A percentile compares a stretch with the other conserved stretches of the same genome.
These are phyloP conservation scores for Alternaria metachromatica DNA, from an alignment of 2,329 filamentous ascomycete species.

Conservation along the genomic window DNA sequence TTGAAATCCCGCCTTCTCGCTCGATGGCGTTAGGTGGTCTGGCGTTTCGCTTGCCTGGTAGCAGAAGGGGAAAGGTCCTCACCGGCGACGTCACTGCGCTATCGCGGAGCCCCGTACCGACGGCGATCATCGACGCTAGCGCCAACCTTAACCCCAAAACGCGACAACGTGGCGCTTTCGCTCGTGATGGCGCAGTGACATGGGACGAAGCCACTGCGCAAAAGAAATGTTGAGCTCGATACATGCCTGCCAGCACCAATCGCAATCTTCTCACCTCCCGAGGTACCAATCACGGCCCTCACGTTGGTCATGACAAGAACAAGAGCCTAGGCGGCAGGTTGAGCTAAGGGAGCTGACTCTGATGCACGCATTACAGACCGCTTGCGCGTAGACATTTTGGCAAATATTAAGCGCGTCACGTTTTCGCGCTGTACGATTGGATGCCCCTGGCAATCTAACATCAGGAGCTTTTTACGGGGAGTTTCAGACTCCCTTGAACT, in stretches of 20 bases:
- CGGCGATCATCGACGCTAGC: constrained; percentile 1
- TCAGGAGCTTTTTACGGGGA: not conserved
- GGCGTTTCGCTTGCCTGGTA: not conserved
- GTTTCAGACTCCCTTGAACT: not conserved
- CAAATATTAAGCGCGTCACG: not conserved
- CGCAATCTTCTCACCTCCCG: not conserved
- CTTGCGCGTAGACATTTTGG: not conserved
- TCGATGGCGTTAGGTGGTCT: not conserved
- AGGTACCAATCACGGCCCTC: not conserved
- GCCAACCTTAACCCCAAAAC: not conserved
- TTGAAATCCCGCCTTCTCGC: not conserved
- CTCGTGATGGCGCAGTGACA: not conserved
- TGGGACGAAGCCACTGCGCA: not conserved
- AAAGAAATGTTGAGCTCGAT: not conserved
- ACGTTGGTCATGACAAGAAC: not conserved
- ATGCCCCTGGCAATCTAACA: not conserved
- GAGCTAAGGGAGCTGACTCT: not conserved
- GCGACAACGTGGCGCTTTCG: not conserved
- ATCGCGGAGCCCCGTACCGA: not conserved
- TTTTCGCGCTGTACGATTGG: not conserved
- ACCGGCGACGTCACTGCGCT: not conserved
- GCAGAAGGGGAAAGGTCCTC: not conserved
- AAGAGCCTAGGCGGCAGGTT: not conserved
- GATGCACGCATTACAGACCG: not conserved
- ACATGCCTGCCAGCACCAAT: not conserved